phyloP scores from a whole-genome alignment of 2,329 filamentous ascomycete species.

The Epichloe elymi region DNA sequence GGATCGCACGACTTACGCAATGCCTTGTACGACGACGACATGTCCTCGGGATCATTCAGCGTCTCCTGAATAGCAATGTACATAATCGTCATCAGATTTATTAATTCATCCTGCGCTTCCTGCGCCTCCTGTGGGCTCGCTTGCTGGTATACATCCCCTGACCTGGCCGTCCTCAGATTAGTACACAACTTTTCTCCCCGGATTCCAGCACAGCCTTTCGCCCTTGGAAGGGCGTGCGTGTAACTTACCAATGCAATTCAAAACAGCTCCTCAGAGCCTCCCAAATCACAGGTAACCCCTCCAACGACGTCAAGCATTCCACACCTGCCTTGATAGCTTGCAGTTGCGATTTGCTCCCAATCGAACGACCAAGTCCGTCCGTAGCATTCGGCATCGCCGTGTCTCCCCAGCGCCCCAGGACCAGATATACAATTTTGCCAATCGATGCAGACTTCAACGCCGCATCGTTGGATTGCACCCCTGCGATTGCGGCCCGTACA shows the following conservation, averaged over 20 bases:
- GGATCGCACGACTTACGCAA: conserved; percentile 30
- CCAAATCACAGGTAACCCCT: conserved; percentile 39
- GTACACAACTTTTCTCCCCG: background rate
- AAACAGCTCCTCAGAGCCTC: conserved; percentile 34
- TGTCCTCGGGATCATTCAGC: conserved; percentile 36
- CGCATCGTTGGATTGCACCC: conserved; percentile 30
- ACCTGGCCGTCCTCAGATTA: conserved; percentile 21
- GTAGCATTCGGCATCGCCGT: conserved; percentile 41
- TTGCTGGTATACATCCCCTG: conserved; percentile 32
- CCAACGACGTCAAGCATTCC: conserved; percentile 35
- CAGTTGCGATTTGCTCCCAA: conserved; percentile 44
- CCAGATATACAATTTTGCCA: conserved; percentile 45
- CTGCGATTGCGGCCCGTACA: conserved; percentile 37
- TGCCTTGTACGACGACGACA: conserved; percentile 32
- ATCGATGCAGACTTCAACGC: conserved; percentile 39
- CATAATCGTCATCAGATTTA: conserved; percentile 50
- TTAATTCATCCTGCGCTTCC: conserved; percentile 45
- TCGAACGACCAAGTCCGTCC: conserved; percentile 30
- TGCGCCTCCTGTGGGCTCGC: conserved; percentile 36
- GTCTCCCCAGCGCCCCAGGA: conserved; percentile 57
- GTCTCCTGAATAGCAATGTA: conserved; percentile 46
- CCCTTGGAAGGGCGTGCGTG: background rate
- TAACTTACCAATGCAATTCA: conserved; percentile 37
- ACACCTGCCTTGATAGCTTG: conserved; percentile 44
- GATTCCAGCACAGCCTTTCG: background rate